Evolutionary conservation across 177 flowering plant species (phyloP).

Genomic region (Tripterygium wilfordii): DNA sequence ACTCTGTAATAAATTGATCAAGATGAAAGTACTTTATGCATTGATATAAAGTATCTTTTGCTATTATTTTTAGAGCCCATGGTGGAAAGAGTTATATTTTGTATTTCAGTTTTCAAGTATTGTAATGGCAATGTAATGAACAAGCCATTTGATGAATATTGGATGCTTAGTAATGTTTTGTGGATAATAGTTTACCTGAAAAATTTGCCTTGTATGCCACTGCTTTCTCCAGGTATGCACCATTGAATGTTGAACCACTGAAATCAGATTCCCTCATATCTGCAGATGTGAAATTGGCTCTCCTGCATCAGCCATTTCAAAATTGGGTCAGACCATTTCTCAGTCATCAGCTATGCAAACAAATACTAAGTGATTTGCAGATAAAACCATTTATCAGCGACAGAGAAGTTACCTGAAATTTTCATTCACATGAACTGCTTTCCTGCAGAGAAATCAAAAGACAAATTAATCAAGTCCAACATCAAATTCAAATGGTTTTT

Average conservation of each 20-base stretch:
- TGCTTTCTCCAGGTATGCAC: conserved; percentile 98
- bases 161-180: no score
- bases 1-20: no score
- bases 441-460: conserved; percentile 45
- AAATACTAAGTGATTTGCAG: neutral
- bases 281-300: conserved; percentile 96
- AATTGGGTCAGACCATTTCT: no score
- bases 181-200: conserved; percentile 73
- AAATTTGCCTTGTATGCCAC: conserved; percentile 96
- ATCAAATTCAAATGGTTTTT: neutral
- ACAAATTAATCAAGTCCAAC: neutral
- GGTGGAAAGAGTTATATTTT: no score
- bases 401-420: conserved; percentile 73
- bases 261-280: conserved; percentile 99
- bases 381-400: neutral
- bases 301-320: conserved; percentile 45
- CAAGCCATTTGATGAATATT: no score
- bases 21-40: no score
- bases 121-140: no score
- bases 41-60: no score
- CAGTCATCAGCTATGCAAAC: conserved; percentile 4
- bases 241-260: conserved; percentile 97
- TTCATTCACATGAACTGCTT: conserved; percentile 80
- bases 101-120: no score
- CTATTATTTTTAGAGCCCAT: no score